phyloP scores from a whole-genome alignment of 305 asterid species.

The Fraxinus velutina region DNA sequence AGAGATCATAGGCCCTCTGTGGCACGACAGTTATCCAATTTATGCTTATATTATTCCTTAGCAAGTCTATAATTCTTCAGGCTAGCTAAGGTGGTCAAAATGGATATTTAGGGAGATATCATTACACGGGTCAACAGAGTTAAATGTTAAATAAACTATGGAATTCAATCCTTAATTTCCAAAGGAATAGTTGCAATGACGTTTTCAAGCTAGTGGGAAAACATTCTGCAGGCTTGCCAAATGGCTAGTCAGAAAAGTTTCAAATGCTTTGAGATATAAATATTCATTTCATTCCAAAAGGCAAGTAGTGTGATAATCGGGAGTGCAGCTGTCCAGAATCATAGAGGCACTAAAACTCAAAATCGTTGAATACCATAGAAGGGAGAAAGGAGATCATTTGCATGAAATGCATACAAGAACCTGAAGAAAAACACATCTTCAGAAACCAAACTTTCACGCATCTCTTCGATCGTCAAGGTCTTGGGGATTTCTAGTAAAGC shows the following conservation, averaged over 20 bases:
- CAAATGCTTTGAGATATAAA: background rate
- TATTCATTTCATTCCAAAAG: background rate
- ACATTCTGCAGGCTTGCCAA: background rate
- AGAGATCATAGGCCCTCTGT: background rate
- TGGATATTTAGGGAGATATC: background rate
- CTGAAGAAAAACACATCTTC: background rate
- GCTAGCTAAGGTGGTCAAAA: background rate
- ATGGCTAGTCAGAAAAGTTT: background rate
- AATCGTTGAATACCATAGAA: background rate
- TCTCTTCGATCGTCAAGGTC: background rate
- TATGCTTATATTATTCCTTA: background rate
- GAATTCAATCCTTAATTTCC: background rate
- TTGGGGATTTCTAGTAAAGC: background rate
- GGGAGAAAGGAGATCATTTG: background rate
- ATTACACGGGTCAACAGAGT: background rate
- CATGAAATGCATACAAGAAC: background rate
- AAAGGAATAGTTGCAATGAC: background rate
- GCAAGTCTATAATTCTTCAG: background rate
- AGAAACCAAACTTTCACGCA: background rate
- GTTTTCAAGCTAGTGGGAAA: background rate
- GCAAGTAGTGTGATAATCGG: background rate
- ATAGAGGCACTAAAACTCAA: background rate
- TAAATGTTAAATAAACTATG: background rate
- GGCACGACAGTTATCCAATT: background rate
- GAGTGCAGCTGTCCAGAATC: background rate